These are phyloP conservation scores for Magnaporthiopsis incrustans DNA, from an alignment of 2,329 filamentous ascomycete species.

Conservation along the genomic window DNA sequence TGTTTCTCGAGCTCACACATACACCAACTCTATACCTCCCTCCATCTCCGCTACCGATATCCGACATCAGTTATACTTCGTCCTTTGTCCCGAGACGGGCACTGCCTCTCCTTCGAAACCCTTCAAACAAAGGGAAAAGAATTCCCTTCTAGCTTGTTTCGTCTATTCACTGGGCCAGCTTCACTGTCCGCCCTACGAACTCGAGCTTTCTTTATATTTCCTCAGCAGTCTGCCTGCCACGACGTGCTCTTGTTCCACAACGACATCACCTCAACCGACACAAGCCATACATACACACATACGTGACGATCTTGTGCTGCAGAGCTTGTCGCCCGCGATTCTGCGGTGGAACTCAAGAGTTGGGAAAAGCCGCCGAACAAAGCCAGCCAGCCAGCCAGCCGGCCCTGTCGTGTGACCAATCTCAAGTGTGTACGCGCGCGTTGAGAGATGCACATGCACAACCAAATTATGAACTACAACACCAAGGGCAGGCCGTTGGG, in stretches of 20 bases:
- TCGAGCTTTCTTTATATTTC: not conserved
- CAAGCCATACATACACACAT: not conserved
- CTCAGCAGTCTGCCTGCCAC: not conserved
- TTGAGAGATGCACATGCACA: not conserved
- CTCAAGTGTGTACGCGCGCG: too few species aligned
- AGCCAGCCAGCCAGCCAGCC: too few species aligned
- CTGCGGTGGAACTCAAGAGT: not conserved
- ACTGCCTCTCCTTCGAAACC: not conserved
- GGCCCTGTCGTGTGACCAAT: not conserved
- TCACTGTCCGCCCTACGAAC: not conserved
- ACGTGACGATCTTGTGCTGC: not conserved
- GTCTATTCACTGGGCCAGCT: not conserved
- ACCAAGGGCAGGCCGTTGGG: not conserved
- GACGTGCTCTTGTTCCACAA: not conserved
- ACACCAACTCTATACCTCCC: not conserved
- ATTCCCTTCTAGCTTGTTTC: not conserved
- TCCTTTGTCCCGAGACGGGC: not conserved
- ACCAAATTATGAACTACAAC: not conserved
- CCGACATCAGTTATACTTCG: not conserved
- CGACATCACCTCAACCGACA: not conserved
- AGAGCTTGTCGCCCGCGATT: not conserved
- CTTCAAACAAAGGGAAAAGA: not conserved
- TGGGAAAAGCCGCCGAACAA: not conserved
- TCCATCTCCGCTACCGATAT: not conserved
- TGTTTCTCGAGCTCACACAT: not conserved